phyloP scores from a whole-genome alignment of 352 stramenopile species.

The Phytophthora tentaculata region DNA sequence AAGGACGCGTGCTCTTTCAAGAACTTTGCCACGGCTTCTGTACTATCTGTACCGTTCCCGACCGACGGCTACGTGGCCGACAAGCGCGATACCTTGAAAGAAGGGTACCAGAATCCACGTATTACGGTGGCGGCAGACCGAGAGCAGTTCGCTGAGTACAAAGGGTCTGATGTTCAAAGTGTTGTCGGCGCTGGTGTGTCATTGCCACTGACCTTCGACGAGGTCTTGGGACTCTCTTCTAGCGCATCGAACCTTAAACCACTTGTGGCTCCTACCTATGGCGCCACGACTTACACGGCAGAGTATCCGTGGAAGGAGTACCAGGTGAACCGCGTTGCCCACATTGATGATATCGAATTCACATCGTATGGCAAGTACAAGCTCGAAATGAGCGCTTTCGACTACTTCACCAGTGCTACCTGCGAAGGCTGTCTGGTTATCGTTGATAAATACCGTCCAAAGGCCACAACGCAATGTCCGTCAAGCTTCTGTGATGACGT shows the following conservation, averaged over 20 bases:
- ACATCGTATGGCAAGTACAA: conserved; percentile 59
- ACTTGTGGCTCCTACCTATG: conserved; percentile 4
- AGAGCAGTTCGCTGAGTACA: conserved; percentile 28
- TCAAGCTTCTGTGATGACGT: conserved; percentile 43
- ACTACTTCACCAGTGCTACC: conserved; percentile 49
- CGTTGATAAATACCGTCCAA: conserved; percentile 57
- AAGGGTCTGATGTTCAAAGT: conserved; percentile 14
- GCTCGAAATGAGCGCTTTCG: conserved; percentile 51
- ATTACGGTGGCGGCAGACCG: conserved; percentile 23
- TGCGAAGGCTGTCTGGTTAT: conserved; percentile 64
- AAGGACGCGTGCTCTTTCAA: conserved; percentile 41
- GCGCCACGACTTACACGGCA: background rate
- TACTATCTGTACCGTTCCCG: conserved; percentile 54
- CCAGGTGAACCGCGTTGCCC: conserved; percentile 38
- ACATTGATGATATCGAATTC: conserved; percentile 57
- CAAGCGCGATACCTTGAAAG: conserved; percentile 40
- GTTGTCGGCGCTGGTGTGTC: conserved; percentile 4
- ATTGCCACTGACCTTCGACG: conserved; percentile 19
- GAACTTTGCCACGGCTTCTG: conserved; percentile 41
- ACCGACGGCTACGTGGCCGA: conserved; percentile 64
- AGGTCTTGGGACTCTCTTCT: conserved; percentile 13
- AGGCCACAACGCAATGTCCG: conserved; percentile 44
- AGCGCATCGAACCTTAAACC: conserved; percentile 14
- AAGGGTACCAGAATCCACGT: conserved; percentile 16
- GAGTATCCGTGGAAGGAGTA: conserved; percentile 61